phyloP scores from a whole-genome alignment of 805 yeast species.

The Cyberlindnera euphorbiae region DNA sequence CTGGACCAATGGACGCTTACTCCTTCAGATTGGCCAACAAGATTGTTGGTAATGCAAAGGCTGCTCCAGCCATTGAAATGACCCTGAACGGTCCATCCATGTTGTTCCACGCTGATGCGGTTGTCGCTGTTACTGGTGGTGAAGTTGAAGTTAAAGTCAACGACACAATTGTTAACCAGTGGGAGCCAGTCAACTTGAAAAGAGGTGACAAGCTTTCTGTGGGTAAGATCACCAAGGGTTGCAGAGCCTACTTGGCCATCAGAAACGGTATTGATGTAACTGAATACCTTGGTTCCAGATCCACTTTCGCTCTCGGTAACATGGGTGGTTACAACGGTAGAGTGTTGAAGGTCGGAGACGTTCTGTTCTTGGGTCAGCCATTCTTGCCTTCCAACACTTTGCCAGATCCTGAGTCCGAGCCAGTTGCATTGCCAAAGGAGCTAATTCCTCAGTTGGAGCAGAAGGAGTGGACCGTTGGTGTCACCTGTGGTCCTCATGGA shows the following conservation, averaged over 20 bases:
- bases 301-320: slow-evolving; percentile 89
- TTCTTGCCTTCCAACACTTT: slow-evolving; percentile 59
- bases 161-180: slow-evolving; percentile 51
- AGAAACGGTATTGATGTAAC: slow-evolving; percentile 94
- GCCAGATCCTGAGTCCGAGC: slow-evolving; percentile 68
- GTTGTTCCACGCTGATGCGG: slow-evolving; percentile 74
- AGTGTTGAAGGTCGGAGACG: slow-evolving; percentile 87
- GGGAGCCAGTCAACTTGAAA: slow-evolving; percentile 66
- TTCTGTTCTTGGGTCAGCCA: slow-evolving; percentile 80
- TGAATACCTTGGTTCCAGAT: slow-evolving; percentile 91
- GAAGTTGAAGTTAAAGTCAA: slow-evolving; percentile 60
- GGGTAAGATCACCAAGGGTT: slow-evolving; percentile 79
- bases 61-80: slow-evolving; percentile 86
- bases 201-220: slow-evolving; percentile 75
- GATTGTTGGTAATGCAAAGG: slow-evolving; percentile 79
- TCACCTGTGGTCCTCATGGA: slow-evolving; percentile 97
- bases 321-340: slow-evolving; percentile 96
- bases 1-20: slow-evolving; percentile 96
- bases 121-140: slow-evolving; percentile 88
- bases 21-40: slow-evolving; percentile 87
- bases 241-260: slow-evolving; percentile 85
- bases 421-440: slow-evolving; percentile 49
- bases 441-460: slow-evolving; percentile 29
- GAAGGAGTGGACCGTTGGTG: slow-evolving; percentile 77
- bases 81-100: slow-evolving; percentile 86